Percentiles rank a stretch among this genome's conserved stretches.
Conservation (phyloP, 2,329 filamentous ascomycete genomes). For the Bimuria novae-zelandiae region DNA sequence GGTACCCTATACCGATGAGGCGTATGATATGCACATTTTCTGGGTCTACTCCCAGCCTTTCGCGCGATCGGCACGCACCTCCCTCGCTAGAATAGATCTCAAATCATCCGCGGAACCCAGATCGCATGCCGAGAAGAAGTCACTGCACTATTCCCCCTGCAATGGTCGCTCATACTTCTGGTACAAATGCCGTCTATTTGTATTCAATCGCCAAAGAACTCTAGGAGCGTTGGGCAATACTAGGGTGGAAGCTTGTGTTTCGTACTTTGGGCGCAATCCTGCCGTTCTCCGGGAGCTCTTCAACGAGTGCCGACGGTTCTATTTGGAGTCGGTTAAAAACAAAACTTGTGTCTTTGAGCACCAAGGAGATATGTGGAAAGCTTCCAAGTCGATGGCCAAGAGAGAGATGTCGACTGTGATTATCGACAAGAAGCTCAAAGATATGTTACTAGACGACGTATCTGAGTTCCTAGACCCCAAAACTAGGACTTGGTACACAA, state of each 20-base stretch:
- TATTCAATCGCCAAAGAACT: slow-evolving; percentile 15
- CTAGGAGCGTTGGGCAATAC: slow-evolving; percentile 12
- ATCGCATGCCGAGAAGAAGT: neutral
- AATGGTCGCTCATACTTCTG: slow-evolving; percentile 20
- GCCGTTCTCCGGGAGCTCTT: slow-evolving; percentile 15
- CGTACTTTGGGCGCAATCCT: slow-evolving; percentile 19
- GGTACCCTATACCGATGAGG: slow-evolving; percentile 16
- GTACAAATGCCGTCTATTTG: slow-evolving; percentile 13
- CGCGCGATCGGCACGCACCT: slow-evolving; percentile 12
- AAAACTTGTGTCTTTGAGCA: slow-evolving; percentile 22
- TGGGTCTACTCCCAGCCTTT: slow-evolving; percentile 12
- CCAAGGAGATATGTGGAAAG: slow-evolving; percentile 15
- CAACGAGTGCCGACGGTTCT: slow-evolving; percentile 13
- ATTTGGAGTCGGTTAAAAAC: slow-evolving; percentile 17
- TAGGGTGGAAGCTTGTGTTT: slow-evolving; percentile 15
- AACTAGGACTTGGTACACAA: too few species aligned
- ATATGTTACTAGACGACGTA: slow-evolving; percentile 10
- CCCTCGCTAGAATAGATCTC: slow-evolving; percentile 7
- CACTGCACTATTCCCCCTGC: slow-evolving; percentile 17
- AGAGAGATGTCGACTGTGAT: slow-evolving; percentile 49
- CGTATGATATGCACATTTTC: slow-evolving; percentile 16
- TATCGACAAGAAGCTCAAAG: slow-evolving; percentile 13
- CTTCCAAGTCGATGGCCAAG: slow-evolving; percentile 13
- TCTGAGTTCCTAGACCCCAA: too few species aligned
- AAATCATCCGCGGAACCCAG: slow-evolving; percentile 8